A percentile compares a stretch with the other conserved stretches of the same genome.
These are phyloP conservation scores for Botrytis porri DNA, from an alignment of 2,329 filamentous ascomycete genomes.

Conservation along the genomic window DNA sequence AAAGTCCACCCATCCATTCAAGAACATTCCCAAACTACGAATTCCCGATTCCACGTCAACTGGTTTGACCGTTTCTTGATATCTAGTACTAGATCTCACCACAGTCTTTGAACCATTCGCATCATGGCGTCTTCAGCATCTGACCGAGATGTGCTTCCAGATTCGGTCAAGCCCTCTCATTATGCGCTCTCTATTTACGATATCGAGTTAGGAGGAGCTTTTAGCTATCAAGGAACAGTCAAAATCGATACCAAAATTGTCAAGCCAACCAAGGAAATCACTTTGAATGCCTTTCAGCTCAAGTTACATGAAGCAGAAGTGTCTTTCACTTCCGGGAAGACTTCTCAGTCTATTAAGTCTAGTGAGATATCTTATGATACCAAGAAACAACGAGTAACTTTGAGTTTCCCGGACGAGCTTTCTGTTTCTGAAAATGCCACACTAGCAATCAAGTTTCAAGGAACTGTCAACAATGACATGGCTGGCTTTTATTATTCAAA, in stretches of 20 bases:
- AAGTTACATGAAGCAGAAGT: constrained; percentile 69
- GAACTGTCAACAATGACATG: constrained; percentile 86
- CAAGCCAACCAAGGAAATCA: constrained; percentile 70
- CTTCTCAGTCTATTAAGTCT: constrained; percentile 53
- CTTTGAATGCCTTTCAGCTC: constrained; percentile 82
- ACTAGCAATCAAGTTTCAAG: constrained; percentile 71
- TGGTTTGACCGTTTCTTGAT: constrained; percentile 1
- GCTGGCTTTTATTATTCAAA: constrained; percentile 91
- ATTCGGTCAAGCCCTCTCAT: constrained; percentile 73
- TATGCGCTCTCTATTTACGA: constrained; percentile 81
- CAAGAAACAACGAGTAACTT: constrained; percentile 76
- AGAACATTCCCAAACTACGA: not conserved
- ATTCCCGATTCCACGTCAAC: not conserved
- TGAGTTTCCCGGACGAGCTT: constrained; percentile 72
- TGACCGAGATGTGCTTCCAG: constrained; percentile 61
- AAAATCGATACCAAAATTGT: constrained; percentile 74
- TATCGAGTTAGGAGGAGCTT: constrained; percentile 67
- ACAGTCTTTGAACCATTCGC: not conserved
- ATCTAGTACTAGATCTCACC: not conserved
- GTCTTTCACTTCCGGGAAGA: constrained; percentile 54
- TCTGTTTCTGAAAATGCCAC: constrained; percentile 62
- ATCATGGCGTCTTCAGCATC: constrained; percentile 42
- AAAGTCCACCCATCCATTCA: not conserved
- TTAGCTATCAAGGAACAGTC: constrained; percentile 80
- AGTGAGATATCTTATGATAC: constrained; percentile 75